Evolutionary conservation across 352 stramenopile species (phyloP).

Genomic region (Pythium scleroteichum): DNA sequence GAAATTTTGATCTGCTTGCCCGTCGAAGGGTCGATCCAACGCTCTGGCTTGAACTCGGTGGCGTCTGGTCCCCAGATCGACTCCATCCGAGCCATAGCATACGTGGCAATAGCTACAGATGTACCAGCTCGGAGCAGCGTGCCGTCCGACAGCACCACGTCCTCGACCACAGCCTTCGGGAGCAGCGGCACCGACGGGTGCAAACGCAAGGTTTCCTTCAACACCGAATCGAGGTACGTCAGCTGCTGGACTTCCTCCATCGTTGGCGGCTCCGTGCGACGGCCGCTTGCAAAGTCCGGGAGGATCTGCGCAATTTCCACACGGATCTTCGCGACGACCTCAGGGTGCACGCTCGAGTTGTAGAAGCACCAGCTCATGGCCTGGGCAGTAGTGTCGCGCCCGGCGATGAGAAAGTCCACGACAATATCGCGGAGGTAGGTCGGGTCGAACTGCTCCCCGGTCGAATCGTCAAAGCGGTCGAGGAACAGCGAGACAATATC

Average conservation of each 20-base stretch:
- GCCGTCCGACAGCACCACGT: constrained; percentile 61
- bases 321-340: constrained; percentile 43
- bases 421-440: constrained; percentile 71
- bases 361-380: constrained; percentile 72
- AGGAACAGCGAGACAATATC: constrained; percentile 20
- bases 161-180: constrained; percentile 40
- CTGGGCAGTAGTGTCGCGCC: constrained; percentile 71
- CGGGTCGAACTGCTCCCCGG: neutral
- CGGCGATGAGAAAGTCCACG: constrained; percentile 73
- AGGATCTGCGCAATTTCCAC: constrained; percentile 43
- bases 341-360: constrained; percentile 58
- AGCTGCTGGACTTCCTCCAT: constrained; percentile 32
- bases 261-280: constrained; percentile 18
- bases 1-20: constrained; percentile 41
- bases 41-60: constrained; percentile 61
- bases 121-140: constrained; percentile 51
- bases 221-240: constrained; percentile 57
- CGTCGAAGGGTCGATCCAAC: constrained; percentile 54
- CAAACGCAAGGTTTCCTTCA: constrained; percentile 68
- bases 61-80: constrained; percentile 68
- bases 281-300: constrained; percentile 13
- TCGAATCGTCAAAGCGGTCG: neutral
- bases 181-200: constrained; percentile 47
- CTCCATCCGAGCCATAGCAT: constrained; percentile 50
- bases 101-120: constrained; percentile 49